phyloP scores from a whole-genome alignment of 495 filamentous ascomycete genomes.

The Usnea hakonensis region DNA sequence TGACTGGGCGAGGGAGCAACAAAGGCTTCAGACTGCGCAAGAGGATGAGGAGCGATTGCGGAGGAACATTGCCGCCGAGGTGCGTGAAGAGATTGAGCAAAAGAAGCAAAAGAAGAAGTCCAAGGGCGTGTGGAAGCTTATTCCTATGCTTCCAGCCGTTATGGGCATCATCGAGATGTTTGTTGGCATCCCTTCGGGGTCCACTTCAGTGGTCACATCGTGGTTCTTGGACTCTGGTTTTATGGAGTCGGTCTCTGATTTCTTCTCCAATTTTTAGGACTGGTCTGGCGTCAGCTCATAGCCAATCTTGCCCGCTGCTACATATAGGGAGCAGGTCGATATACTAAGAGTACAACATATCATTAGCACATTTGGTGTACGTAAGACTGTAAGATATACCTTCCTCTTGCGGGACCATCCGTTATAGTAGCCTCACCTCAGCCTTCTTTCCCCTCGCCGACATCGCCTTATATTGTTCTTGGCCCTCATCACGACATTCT shows the following conservation, averaged over 20 bases:
- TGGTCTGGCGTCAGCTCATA: too few species aligned
- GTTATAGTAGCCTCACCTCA: too few species aligned
- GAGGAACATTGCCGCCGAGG: conserved; percentile 18
- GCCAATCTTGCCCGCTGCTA: too few species aligned
- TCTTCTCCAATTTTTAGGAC: conserved; percentile 15
- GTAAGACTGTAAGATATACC: too few species aligned
- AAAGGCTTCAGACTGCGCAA: conserved; percentile 5
- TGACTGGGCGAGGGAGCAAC: conserved; percentile 18
- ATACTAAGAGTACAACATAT: too few species aligned
- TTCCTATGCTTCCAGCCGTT: conserved; percentile 20
- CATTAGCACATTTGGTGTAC: too few species aligned
- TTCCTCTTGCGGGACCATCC: too few species aligned
- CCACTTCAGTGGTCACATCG: conserved; percentile 15
- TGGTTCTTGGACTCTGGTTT: conserved; percentile 19
- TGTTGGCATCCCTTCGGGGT: conserved; percentile 22
- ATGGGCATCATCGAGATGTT: conserved; percentile 23
- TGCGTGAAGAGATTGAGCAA: conserved; percentile 18
- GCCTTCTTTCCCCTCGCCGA: too few species aligned
- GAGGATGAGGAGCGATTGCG: conserved; percentile 18
- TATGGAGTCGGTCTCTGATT: conserved; percentile 15
- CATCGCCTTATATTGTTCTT: too few species aligned
- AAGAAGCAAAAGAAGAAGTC: conserved; percentile 19
- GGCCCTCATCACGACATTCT: too few species aligned
- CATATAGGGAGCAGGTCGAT: too few species aligned
- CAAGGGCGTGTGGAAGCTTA: conserved; percentile 4